Percentiles rank a stretch among this genome's conserved stretches.
Conservation (phyloP, 345 rosid genomes). For the Dipteronia dyeriana region DNA sequence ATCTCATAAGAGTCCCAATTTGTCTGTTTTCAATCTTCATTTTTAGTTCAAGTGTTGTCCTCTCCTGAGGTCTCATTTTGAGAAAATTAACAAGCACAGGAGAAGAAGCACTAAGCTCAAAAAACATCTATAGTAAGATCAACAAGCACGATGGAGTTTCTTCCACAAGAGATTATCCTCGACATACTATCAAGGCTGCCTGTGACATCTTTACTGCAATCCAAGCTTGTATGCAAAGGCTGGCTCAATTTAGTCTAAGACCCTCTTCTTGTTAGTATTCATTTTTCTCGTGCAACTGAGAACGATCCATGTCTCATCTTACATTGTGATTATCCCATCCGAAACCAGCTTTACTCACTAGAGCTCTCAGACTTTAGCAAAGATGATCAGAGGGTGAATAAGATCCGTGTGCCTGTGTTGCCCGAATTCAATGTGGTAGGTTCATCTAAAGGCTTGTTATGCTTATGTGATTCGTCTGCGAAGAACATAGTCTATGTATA, state of each 20-base stretch:
- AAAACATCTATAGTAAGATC: too few relatives aligned
- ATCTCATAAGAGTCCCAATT: too few relatives aligned
- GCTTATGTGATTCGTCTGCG: conserved; percentile 34
- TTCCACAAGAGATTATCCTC: conserved; percentile 34
- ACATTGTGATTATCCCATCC: conserved; percentile 39
- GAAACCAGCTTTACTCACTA: conserved; percentile 39
- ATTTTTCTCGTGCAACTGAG: conserved; percentile 9
- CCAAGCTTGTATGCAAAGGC: conserved; percentile 38
- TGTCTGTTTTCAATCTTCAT: too few relatives aligned
- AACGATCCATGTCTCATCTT: conserved; percentile 42
- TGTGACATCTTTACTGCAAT: conserved; percentile 38
- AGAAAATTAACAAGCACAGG: too few relatives aligned
- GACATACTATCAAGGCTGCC: conserved; percentile 40
- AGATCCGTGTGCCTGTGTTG: conserved; percentile 32
- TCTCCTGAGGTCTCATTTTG: too few relatives aligned
- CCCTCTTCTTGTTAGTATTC: conserved; percentile 24
- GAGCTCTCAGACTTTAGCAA: conserved; percentile 25
- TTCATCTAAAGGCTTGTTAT: conserved; percentile 46
- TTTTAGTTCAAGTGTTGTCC: too few relatives aligned
- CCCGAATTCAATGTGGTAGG: conserved; percentile 46
- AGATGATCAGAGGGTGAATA: conserved; percentile 23
- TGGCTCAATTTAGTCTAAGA: conserved; percentile 37
- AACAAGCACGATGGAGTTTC: neutral
- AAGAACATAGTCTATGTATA: conserved; percentile 27
- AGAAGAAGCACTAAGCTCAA: too few relatives aligned